A percentile compares a stretch with the other conserved stretches of the same genome.
These are phyloP conservation scores for Saccharomycopsis fermentans DNA, from an alignment of 805 yeast genomes.

Conservation along the genomic window DNA sequence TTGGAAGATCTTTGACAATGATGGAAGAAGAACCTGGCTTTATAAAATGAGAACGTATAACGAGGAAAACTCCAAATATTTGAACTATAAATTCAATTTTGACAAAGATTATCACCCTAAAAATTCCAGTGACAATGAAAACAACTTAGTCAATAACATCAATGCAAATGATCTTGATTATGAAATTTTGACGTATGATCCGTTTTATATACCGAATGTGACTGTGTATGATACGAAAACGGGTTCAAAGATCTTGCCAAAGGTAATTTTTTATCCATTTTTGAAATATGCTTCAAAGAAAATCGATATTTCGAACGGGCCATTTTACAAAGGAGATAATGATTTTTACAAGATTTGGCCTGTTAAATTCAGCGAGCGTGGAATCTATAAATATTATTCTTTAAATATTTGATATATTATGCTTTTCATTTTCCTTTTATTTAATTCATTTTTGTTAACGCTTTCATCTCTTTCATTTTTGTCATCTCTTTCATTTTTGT, in stretches of 20 bases:
- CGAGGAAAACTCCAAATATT: constrained; percentile 8
- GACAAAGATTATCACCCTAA: constrained; percentile 13
- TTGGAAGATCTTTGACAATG: constrained; percentile 21
- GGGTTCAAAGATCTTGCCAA: constrained; percentile 40
- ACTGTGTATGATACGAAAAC: constrained; percentile 39
- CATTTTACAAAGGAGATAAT: constrained; percentile 30
- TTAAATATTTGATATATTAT: constrained; percentile 22
- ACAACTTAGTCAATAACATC: neutral
- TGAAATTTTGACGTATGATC: constrained; percentile 17
- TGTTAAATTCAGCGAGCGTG: constrained; percentile 38
- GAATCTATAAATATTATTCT: constrained; percentile 49
- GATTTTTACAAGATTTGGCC: constrained; percentile 38
- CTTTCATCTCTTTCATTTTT: neutral
- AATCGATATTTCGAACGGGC: constrained; percentile 45
- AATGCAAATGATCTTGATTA: constrained; percentile 14
- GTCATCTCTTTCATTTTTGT: neutral
- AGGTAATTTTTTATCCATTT: constrained; percentile 37
- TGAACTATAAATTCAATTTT: constrained; percentile 31
- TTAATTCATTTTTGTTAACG: neutral
- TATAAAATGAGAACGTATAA: constrained; percentile 27
- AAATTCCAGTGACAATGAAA: constrained; percentile 24
- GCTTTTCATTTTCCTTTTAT: neutral
- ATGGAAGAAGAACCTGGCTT: constrained; percentile 48
- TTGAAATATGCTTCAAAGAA: constrained; percentile 44
- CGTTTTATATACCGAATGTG: constrained; percentile 15